These are phyloP conservation scores for Isatis lusitanica DNA, from an alignment of 441 rosid species.

Conservation along the genomic window DNA sequence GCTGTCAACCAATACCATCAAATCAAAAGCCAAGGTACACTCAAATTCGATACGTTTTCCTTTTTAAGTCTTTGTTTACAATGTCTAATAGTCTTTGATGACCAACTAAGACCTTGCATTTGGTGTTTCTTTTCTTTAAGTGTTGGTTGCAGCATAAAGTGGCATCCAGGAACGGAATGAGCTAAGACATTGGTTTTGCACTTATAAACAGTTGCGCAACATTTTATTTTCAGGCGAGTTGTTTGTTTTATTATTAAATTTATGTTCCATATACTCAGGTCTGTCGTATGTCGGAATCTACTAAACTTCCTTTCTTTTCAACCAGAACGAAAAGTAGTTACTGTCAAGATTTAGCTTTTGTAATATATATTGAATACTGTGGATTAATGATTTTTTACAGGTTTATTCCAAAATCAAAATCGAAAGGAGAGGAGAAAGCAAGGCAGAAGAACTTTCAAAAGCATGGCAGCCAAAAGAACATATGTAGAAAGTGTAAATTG, in stretches of 20 bases:
- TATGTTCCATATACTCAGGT: not conserved
- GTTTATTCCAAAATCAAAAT: not conserved
- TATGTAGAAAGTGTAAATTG: constrained; percentile 15
- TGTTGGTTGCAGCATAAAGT: constrained; percentile 94
- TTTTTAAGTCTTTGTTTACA: not conserved
- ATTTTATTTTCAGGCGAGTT: constrained; percentile 25
- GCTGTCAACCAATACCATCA: constrained; percentile 67
- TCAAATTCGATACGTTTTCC: not conserved
- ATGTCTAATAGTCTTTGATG: not conserved
- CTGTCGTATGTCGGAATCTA: not conserved
- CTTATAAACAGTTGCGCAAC: not conserved
- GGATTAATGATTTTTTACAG: constrained; percentile 8
- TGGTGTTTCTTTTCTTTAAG: constrained; percentile 41
- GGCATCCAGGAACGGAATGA: constrained; percentile 63
- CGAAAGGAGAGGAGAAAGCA: constrained; percentile 16
- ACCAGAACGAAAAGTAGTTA: not conserved
- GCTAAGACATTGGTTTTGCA: not conserved
- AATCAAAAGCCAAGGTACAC: constrained; percentile 75
- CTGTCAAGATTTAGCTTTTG: not conserved
- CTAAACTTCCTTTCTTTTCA: not conserved
- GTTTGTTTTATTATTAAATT: not conserved
- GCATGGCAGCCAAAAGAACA: not conserved
- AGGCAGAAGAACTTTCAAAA: not conserved
- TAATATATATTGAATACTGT: not conserved
- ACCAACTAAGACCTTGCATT: constrained; percentile 11